phyloP scores from a whole-genome alignment of 2,329 filamentous ascomycete species.

The Pseudonectria buxi region DNA sequence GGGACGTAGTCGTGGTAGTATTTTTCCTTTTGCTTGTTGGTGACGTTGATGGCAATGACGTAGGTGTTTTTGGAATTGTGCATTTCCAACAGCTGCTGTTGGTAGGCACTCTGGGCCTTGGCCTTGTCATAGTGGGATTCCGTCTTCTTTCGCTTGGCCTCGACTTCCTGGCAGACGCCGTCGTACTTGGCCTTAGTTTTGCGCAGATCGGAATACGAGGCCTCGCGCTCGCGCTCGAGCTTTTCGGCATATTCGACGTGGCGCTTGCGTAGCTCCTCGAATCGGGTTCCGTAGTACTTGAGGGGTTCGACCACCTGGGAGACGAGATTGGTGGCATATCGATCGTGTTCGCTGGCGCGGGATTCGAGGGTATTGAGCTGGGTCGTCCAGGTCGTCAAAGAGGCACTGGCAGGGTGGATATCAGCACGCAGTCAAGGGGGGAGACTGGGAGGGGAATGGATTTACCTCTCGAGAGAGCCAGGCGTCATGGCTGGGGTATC shows the following conservation, averaged over 20 bases:
- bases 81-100: slow-evolving; percentile 91
- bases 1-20: slow-evolving; percentile 98
- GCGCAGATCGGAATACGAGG: slow-evolving; percentile 74
- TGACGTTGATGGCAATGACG: slow-evolving; percentile 89
- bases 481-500: slow-evolving; percentile 90
- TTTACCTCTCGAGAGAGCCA: slow-evolving; percentile 86
- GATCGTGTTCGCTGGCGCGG: slow-evolving; percentile 82
- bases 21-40: slow-evolving; percentile 94
- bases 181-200: slow-evolving; percentile 95
- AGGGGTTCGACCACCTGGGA: slow-evolving; percentile 80
- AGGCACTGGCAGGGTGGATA: slow-evolving; percentile 53
- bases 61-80: slow-evolving; percentile 99
- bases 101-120: slow-evolving; percentile 86
- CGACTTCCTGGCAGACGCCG: slow-evolving; percentile 85
- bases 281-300: slow-evolving; percentile 64
- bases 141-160: slow-evolving; percentile 88
- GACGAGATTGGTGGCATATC: slow-evolving; percentile 71
- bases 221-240: slow-evolving; percentile 82
- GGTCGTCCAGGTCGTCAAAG: slow-evolving; percentile 92
- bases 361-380: slow-evolving; percentile 87
- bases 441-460: not conserved
- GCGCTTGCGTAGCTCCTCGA: slow-evolving; percentile 87
- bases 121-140: slow-evolving; percentile 90
- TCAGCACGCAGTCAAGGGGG: slow-evolving; percentile 14
- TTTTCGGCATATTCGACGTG: slow-evolving; percentile 85